Evolutionary conservation across 768 basidiomycete genomes (phyloP), one percentile per base, ranked within the genome.

Genomic region (Lactifluus echinatus): DNA sequence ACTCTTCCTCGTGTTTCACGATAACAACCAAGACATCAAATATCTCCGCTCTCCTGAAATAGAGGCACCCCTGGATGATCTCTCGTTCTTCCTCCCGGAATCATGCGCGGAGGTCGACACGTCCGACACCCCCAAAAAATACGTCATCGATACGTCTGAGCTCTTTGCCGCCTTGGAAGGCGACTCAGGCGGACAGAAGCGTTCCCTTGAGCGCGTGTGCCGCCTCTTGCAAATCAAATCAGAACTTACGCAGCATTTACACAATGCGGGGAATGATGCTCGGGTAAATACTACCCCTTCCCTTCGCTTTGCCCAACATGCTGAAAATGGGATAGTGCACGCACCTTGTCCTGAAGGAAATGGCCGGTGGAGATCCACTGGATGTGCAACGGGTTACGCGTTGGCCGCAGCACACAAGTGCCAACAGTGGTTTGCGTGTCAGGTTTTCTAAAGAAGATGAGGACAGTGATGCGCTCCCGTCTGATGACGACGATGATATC

Each of bases 261-360:
- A 92, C 74, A 94, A 93, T 65, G 89, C 88, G 1, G 90, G 89
- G 0, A 93, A 92, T 65, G 89, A 93, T 67, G 89, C 90, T 1
- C 77, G 85, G 67, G 90, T 91, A 63, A n/a, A 40, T 83, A 68
- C 34, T 50, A 19, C 17, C 11, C 17, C 6, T 12, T 29, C 26
- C 3, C 21, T 29, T 26, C 36, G 10, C 31, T 21, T 42, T 15
- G 8, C 28, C 8, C 14, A 6, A 21, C 23, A 4, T 29, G 28
- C 36, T 34, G 7, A 50, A 34, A 17, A 1, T 8, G 45, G 4
- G 47, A 37, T 62, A 93, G 90, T 88, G 81, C 63, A 90, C 88
- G 1, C 72, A 92, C 55, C 69, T 79, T 44, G 80, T 81, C 12
- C 66, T 88, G 67, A 78, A 77, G 53, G 69, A 75, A 28, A 91